phyloP scores from a whole-genome alignment of 2,329 filamentous ascomycete genomes.

The Colletotrichum shisoi region DNA sequence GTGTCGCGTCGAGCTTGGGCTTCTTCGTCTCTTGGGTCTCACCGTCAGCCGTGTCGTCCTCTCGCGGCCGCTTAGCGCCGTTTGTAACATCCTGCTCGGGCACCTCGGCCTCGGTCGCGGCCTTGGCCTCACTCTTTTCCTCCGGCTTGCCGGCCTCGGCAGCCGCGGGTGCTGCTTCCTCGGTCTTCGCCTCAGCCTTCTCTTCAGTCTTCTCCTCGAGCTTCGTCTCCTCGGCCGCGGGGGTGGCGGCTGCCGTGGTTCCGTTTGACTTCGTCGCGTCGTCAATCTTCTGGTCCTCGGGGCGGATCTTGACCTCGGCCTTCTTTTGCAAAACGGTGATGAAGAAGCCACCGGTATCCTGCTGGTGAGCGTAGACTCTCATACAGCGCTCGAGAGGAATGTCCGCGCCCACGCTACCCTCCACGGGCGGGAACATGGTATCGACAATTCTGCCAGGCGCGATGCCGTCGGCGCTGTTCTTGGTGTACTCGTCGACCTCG shows the following conservation, averaged over 20 bases:
- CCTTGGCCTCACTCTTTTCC: slow-evolving; percentile 20
- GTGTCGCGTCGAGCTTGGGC: slow-evolving; percentile 51
- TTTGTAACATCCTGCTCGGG: slow-evolving; percentile 36
- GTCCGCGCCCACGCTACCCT: slow-evolving; percentile 61
- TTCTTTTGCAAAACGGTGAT: slow-evolving; percentile 94
- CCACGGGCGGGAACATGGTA: slow-evolving; percentile 80
- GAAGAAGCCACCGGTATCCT: slow-evolving; percentile 98
- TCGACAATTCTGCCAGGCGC: slow-evolving; percentile 74
- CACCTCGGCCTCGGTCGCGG: slow-evolving; percentile 30
- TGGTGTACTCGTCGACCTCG: slow-evolving; percentile 75
- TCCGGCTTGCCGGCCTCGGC: slow-evolving; percentile 9
- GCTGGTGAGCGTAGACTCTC: slow-evolving; percentile 91
- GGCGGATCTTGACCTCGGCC: slow-evolving; percentile 73
- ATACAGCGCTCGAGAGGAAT: slow-evolving; percentile 90
- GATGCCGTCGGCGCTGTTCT: slow-evolving; percentile 65
- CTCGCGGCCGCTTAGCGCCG: slow-evolving; percentile 49
- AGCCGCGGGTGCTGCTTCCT: background rate
- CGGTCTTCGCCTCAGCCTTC: slow-evolving; percentile 36
- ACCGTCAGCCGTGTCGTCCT: slow-evolving; percentile 46
- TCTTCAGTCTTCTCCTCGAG: slow-evolving; percentile 26
- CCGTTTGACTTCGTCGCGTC: slow-evolving; percentile 39
- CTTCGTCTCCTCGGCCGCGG: slow-evolving; percentile 36
- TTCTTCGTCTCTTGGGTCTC: slow-evolving; percentile 51
- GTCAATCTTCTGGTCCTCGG: slow-evolving; percentile 71
- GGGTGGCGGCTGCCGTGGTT: slow-evolving; percentile 33